A percentile compares a stretch with the other conserved stretches of the same genome.
Evolutionary conservation across 306 rosid genomes (phyloP).

Genomic region (barrel medic (Medicago truncatula)): DNA sequence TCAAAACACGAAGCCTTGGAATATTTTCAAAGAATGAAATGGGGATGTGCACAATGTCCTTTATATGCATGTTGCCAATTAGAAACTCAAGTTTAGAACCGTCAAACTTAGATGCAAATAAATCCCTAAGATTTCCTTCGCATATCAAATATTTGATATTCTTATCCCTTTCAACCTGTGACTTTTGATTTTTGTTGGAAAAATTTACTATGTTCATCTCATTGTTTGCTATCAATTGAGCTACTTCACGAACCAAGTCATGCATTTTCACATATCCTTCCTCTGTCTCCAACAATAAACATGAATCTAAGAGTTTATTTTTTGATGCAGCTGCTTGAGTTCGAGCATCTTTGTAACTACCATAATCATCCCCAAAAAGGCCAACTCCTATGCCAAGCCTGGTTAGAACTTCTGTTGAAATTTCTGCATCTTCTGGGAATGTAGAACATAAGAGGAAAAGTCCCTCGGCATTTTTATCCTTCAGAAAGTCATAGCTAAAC

Average conservation of each 20-base stretch:
- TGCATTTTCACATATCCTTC: no score
- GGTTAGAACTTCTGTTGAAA: no score
- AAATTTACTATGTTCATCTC: background rate
- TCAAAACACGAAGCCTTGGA: background rate
- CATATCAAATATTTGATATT: background rate
- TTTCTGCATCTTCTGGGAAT: constrained; percentile 38
- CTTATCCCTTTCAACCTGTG: background rate
- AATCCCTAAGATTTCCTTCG: background rate
- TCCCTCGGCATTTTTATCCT: background rate
- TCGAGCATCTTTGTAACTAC: background rate
- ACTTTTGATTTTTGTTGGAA: background rate
- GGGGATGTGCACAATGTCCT: background rate
- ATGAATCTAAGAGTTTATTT: background rate
- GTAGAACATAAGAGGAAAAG: constrained; percentile 32
- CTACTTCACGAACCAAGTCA: background rate
- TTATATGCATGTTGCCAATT: background rate
- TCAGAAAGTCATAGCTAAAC: constrained; percentile 4
- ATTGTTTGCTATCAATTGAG: background rate
- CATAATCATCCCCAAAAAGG: background rate
- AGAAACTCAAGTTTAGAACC: constrained; percentile 25
- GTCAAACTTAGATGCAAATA: background rate
- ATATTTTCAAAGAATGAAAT: background rate
- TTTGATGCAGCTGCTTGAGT: background rate
- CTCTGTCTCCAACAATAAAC: background rate
- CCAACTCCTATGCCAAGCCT: background rate